Evolutionary conservation across 345 rosid species (phyloP).

Genomic region (Moricandia arvensis): DNA sequence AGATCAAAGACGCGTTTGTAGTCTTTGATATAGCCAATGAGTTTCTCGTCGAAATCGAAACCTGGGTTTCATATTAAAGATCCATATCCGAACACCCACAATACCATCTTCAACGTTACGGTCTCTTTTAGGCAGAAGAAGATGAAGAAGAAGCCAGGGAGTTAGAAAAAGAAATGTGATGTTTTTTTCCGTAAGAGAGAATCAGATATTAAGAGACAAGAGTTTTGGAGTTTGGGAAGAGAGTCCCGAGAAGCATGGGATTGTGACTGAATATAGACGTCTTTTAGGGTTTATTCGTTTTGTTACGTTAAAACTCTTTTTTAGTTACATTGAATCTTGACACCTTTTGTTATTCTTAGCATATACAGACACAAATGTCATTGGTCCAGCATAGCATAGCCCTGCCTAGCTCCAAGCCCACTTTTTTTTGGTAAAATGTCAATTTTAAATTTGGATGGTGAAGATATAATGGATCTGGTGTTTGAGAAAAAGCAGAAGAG

Average conservation of each 20-base stretch:
- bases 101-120: conserved; percentile 49
- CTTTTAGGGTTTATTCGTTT: background rate
- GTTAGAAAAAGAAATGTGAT: background rate
- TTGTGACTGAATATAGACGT: conserved; percentile 5
- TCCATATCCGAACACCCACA: conserved; percentile 98
- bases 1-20: conserved; percentile 92
- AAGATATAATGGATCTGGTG: background rate
- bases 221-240: background rate
- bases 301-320: background rate
- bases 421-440: background rate
- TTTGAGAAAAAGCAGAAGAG: background rate
- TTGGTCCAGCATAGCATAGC: background rate
- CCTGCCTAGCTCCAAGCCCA: conserved; percentile 8
- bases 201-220: conserved; percentile 2
- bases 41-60: conserved; percentile 76
- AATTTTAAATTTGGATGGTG: background rate
- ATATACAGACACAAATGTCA: background rate
- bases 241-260: background rate
- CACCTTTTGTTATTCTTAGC: background rate
- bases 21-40: conserved; percentile 71
- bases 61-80: conserved; percentile 98
- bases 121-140: background rate
- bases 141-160: background rate
- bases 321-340: conserved; percentile 16
- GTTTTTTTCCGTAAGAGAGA: background rate